Conservation (phyloP, 2,329 filamentous ascomycete species). For the Colletotrichum falcatum region DNA sequence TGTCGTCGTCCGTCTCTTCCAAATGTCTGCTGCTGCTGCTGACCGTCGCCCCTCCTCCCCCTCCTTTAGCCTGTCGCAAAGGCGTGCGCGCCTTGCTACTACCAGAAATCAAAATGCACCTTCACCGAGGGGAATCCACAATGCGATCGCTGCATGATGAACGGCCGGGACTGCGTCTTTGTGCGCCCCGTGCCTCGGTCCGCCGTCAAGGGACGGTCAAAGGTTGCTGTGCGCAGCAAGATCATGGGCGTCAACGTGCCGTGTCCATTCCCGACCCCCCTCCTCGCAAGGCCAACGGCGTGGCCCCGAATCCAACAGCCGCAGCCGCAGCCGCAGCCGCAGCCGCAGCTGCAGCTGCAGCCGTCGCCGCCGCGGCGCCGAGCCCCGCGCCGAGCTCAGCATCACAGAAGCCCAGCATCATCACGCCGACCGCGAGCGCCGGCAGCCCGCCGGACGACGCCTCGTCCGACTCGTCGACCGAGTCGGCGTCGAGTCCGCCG, state of each 20-base stretch:
- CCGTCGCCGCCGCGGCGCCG: too few relatives aligned
- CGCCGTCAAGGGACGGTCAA: constrained; percentile 35
- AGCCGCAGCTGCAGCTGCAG: too few relatives aligned
- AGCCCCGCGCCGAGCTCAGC: constrained; percentile 1
- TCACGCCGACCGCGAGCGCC: background rate
- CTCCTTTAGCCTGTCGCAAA: constrained; percentile 40
- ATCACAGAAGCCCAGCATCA: constrained; percentile 16
- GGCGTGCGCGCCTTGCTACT: constrained; percentile 40
- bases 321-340: too few relatives aligned
- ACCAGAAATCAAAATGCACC: constrained; percentile 41
- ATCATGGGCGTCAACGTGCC: constrained; percentile 21
- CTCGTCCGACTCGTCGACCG: constrained; percentile 35
- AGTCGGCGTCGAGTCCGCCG: constrained; percentile 34
- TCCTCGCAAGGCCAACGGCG: constrained; percentile 15
- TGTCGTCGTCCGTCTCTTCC: background rate
- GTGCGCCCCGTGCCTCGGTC: constrained; percentile 38
- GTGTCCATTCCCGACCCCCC: constrained; percentile 15
- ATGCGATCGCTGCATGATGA: constrained; percentile 39
- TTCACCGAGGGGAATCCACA: constrained; percentile 37
- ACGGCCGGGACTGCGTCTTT: constrained; percentile 41
- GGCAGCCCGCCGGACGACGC: constrained; percentile 36
- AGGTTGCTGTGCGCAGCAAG: constrained; percentile 30
- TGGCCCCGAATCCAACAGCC: constrained; percentile 15
- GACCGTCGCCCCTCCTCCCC: background rate
- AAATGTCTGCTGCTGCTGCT: background rate